These are phyloP conservation scores for Marasmius tenuissimus DNA, from an alignment of 1,284 basidiomycete genomes.

Conservation along the genomic window DNA sequence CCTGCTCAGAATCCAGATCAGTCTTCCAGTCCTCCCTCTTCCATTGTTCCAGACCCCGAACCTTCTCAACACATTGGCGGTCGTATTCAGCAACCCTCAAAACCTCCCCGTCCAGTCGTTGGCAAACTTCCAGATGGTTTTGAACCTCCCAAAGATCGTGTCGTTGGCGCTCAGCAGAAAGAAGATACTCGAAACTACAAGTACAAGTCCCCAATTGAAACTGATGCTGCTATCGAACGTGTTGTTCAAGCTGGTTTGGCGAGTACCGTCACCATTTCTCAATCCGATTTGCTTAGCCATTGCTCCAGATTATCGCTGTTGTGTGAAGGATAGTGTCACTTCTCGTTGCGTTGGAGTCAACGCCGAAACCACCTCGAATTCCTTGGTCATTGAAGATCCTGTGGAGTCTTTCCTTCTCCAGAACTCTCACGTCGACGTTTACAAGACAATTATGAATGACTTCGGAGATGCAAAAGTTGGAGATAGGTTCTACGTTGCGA, in stretches of 20 bases:
- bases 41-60: too few relatives aligned
- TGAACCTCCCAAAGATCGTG: not conserved
- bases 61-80: not conserved
- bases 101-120: not conserved
- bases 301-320: not conserved
- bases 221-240: not conserved
- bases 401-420: too few relatives aligned
- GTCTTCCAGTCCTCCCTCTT: too few relatives aligned
- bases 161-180: not conserved
- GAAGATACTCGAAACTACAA: not conserved
- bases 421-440: too few relatives aligned
- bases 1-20: too few relatives aligned
- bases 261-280: not conserved
- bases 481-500: too few relatives aligned
- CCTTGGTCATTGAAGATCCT: too few relatives aligned
- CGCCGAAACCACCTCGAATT: too few relatives aligned
- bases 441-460: too few relatives aligned
- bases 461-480: too few relatives aligned
- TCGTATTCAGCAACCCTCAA: not conserved
- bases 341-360: too few relatives aligned
- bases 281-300: not conserved
- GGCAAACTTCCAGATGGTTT: not conserved
- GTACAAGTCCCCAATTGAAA: not conserved
- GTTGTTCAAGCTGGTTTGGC: not conserved
- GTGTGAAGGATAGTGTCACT: not conserved